Evolutionary conservation across 2,329 filamentous ascomycete genomes (phyloP).

Genomic region (Fusarium chlamydosporum): DNA sequence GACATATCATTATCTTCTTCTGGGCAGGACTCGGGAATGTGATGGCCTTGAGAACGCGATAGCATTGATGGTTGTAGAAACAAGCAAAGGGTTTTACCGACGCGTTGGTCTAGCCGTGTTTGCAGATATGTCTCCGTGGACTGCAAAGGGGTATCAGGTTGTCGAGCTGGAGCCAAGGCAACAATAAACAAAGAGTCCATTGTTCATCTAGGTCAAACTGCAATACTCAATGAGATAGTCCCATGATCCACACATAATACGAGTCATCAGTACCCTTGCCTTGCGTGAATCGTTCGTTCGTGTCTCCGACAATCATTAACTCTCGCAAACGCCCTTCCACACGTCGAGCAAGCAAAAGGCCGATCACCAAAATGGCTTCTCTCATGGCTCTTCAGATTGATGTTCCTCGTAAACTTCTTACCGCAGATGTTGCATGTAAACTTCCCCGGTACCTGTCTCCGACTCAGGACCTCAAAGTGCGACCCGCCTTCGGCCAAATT

Average conservation of each 20-base stretch:
- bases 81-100: fast-evolving
- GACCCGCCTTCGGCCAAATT: fast-evolving
- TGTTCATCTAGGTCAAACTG: no score
- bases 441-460: neutral
- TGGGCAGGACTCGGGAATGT: fast-evolving
- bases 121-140: fast-evolving
- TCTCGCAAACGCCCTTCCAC: slow-evolving; percentile 1
- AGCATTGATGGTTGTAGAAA: neutral
- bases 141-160: fast-evolving
- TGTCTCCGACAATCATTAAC: slow-evolving; percentile 16
- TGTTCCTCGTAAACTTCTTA: slow-evolving; percentile 5
- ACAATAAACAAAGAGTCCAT: no score
- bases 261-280: slow-evolving; percentile 1
- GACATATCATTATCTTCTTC: neutral
- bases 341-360: slow-evolving; percentile 2
- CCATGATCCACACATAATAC: no score
- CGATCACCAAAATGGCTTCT: slow-evolving; percentile 14
- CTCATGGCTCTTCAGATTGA: slow-evolving; percentile 6
- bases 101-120: neutral
- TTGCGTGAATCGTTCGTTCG: slow-evolving; percentile 23
- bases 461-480: slow-evolving; percentile 1
- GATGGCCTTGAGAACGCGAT: fast-evolving
- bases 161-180: no score
- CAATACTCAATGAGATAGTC: no score
- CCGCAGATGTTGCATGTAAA: neutral